Base-by-base conservation (phyloP, 306 rosid genomes). In the Pyrus communis region DNA sequence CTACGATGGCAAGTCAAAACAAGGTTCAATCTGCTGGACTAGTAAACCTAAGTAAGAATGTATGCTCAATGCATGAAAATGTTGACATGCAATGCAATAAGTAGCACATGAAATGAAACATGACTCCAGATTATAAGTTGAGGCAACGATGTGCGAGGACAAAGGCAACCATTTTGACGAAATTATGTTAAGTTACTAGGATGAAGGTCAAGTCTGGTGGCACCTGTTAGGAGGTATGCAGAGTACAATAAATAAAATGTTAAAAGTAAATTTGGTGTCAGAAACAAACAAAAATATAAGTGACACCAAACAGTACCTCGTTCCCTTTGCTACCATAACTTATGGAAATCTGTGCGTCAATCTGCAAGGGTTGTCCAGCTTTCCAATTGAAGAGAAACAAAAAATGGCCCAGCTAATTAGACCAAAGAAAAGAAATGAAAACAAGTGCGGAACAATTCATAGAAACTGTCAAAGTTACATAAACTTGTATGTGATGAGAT, bases 241-340 rank as follows among this genome's bases (percentile, higher is more conserved):
- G 55, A 62, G 7, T 14, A 49, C 40, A 59, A 55, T 28, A 11
- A 54, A 8, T 49, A 21, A 28, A n/a, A 4, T 40, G 5, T 5
- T 45, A 61, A 25, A 23, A 31, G 17, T 9, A 42, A 38, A 4
- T 46, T n/a, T 18, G 31, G 55, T 23, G 33, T 63, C 31, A 42
- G 17, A 30, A 22, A 21, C 10, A 69, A 71, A 49, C 15, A 40
- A 35, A 45, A 33, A 33, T 60, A 40, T 21, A 59, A 19, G 68
- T 54, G 69, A 57, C 46, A 74, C 49, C 28, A 65, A 65, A 54
- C 2, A 75, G 80, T 89, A 95, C 99, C 99, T 92, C 97, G 71
- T 90, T 92, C 65, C 97, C 99, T 78, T 95, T 95, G 92, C 86
- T 83, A 75, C 97, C 97, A 62, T 95, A 92, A 65, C 99, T 92